phyloP scores from a whole-genome alignment of 495 filamentous ascomycete genomes.

The Aspergillus kassunensis region DNA sequence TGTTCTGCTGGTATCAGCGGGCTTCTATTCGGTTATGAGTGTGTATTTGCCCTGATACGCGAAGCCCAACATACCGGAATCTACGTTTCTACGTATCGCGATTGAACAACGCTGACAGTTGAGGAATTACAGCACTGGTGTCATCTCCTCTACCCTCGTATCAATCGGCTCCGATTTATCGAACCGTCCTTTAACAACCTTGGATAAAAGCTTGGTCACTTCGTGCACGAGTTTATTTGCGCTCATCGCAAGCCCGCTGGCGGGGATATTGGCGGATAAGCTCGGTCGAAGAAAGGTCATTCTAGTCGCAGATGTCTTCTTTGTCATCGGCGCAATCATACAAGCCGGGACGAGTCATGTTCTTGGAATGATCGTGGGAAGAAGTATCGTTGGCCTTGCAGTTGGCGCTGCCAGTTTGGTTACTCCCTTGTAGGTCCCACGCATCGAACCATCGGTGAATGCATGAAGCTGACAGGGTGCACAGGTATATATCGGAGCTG shows the following conservation, averaged over 20 bases:
- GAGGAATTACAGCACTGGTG: conserved; percentile 63
- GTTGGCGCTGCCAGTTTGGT: conserved; percentile 82
- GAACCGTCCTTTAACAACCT: conserved; percentile 56
- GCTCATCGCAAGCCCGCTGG: conserved; percentile 69
- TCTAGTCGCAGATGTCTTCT: conserved; percentile 72
- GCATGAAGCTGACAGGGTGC: conserved; percentile 8
- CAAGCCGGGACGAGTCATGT: conserved; percentile 67
- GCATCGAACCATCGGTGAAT: background rate
- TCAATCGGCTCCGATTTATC: conserved; percentile 76
- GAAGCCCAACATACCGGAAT: background rate
- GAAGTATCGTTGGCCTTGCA: conserved; percentile 74
- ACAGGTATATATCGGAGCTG: conserved; percentile 75
- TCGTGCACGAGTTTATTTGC: conserved; percentile 78
- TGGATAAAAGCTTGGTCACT: conserved; percentile 82
- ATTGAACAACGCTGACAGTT: conserved; percentile 18
- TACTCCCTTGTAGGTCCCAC: conserved; percentile 59
- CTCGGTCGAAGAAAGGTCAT: conserved; percentile 73
- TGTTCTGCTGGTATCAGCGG: conserved; percentile 80
- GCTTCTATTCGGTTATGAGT: conserved; percentile 84
- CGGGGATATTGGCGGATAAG: conserved; percentile 69
- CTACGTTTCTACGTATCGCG: background rate
- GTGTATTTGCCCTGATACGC: conserved; percentile 7
- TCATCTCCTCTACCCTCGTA: conserved; percentile 84
- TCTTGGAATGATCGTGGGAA: conserved; percentile 68
- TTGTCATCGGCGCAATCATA: conserved; percentile 66